phyloP scores from a whole-genome alignment of 2,329 filamentous ascomycete species.

The Claviceps maximensis region DNA sequence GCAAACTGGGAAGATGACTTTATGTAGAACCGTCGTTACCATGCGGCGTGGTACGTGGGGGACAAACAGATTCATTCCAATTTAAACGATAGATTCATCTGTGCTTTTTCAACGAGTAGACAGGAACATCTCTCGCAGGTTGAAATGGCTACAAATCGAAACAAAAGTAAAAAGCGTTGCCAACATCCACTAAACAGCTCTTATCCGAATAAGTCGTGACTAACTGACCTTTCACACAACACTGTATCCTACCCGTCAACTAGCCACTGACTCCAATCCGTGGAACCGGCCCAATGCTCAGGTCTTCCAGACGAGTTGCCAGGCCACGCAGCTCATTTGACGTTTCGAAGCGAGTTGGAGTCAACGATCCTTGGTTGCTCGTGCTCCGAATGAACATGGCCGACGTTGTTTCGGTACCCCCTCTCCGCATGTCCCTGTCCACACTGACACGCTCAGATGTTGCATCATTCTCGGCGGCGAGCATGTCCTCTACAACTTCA shows the following conservation, averaged over 20 bases:
- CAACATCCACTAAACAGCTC: no score
- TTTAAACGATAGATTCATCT: no score
- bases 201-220: no score
- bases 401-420: neutral
- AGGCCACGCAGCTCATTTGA: conserved; percentile 16
- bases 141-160: no score
- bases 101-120: no score
- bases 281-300: conserved; percentile 18
- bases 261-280: conserved; percentile 17
- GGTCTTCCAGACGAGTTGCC: conserved; percentile 18
- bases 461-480: conserved; percentile 16
- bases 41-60: no score
- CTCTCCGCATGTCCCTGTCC: conserved; percentile 7
- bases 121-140: no score
- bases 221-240: no score
- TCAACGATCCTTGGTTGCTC: conserved; percentile 14
- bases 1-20: conserved; percentile 82
- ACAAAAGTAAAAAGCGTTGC: no score
- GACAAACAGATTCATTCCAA: no score
- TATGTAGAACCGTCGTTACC: no score
- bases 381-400: neutral
- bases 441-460: neutral
- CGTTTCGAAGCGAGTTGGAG: conserved; percentile 15
- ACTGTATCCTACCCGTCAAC: neutral
- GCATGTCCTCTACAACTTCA: conserved; percentile 16